phyloP scores from a whole-genome alignment of 345 rosid species.

The Eutrema japonicum region DNA sequence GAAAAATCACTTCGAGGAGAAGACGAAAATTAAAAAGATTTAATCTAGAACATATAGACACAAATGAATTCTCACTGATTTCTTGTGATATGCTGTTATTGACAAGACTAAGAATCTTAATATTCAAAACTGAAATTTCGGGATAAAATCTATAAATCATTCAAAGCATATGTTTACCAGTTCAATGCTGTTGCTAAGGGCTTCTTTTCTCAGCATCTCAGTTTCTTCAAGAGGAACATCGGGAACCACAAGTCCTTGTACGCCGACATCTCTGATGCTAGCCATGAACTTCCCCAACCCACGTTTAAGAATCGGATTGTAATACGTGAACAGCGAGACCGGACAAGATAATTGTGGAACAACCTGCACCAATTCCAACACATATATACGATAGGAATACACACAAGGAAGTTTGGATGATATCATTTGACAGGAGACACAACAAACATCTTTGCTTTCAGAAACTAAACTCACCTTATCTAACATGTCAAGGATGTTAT shows the following conservation, averaged over 20 bases:
- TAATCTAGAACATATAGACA: background rate
- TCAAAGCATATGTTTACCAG: slow-evolving; percentile 49
- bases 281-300: slow-evolving; percentile 81
- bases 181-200: slow-evolving; percentile 68
- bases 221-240: slow-evolving; percentile 99
- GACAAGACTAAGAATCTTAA: slow-evolving; percentile 20
- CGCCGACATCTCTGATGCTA: slow-evolving; percentile 64
- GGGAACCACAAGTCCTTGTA: slow-evolving; percentile 93
- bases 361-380: slow-evolving; percentile 56
- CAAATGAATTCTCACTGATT: background rate
- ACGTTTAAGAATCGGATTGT: slow-evolving; percentile 85
- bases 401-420: slow-evolving; percentile 12
- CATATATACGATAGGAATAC: background rate
- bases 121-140: background rate
- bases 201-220: slow-evolving; percentile 73
- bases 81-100: slow-evolving; percentile 20
- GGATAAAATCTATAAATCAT: background rate
- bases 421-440: background rate
- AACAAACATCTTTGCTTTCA: background rate
- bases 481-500: slow-evolving; percentile 71
- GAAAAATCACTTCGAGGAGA: background rate
- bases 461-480: slow-evolving; percentile 59
- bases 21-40: background rate
- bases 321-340: slow-evolving; percentile 76
- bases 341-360: slow-evolving; percentile 81